Base-by-base conservation (phyloP, 345 rosid species). In the Abelmoschus esculentus region DNA sequence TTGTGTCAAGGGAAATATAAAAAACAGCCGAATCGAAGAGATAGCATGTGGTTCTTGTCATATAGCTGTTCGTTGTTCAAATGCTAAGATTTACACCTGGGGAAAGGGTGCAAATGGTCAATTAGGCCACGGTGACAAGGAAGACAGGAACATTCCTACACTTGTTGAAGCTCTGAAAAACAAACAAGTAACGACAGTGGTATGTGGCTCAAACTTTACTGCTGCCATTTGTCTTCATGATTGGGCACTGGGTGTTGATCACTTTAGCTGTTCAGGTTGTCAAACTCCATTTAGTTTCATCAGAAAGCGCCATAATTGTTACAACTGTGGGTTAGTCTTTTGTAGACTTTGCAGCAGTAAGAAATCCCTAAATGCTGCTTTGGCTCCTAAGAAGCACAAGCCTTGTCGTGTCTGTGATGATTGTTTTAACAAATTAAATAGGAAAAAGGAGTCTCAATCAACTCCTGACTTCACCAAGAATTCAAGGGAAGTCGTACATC, bases 251-350 rank as follows among this genome's bases (percentile, higher is more conserved):
- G 78, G 75, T 73, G 71, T 70, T 40, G 85, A 82, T 68, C 81
- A 73, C 19, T 81, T 82, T 17, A 67, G 64, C 57, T 84, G 87
- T 70, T 81, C 82, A 7, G 79, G 85, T 66, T 84, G 87, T 69
- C 82, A 44, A 22, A 53, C 32, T 59, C 72, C 75, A 40, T 84
- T 80, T 78, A 78, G 66, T 72, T 80, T 80, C 69, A 74, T 79
- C 76, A 84, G 91, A 71, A 84, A 83, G 82, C 81, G 89, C 26
- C 96, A 89, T 73, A 84, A 87, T 71, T 89, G 96, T 79, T 89
- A 87, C 66, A 84, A 87, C 31, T 87, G 96, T 34, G 92, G 90
- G 58, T 79, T 81, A 54, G 86, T 75, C 29, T 81, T 82, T 77
- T 90, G 92, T 52, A 80, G 79, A 17, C 76, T 81, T 36, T 87